Percentiles rank a stretch among this genome's conserved stretches.
These are phyloP conservation scores for Pholiota conissans DNA, from an alignment of 768 basidiomycete genomes.

Conservation along the genomic window DNA sequence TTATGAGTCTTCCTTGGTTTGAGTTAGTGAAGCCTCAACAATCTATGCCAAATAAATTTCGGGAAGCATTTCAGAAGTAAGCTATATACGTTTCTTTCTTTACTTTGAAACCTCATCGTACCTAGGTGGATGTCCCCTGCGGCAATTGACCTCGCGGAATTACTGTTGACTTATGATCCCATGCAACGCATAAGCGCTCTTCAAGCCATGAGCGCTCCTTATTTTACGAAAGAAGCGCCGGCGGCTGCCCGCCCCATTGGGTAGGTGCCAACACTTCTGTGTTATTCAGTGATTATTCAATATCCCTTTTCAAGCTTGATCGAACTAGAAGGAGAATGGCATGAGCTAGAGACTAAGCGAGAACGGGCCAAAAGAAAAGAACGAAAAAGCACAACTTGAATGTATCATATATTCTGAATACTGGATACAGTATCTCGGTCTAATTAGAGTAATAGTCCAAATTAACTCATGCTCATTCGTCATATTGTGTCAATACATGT, in stretches of 20 bases:
- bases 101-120: background rate
- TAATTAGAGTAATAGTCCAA: no score
- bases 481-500: background rate
- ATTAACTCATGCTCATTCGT: background rate
- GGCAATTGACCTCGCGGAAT: constrained; percentile 85
- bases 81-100: constrained; percentile 13
- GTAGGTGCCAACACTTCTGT: constrained; percentile 43
- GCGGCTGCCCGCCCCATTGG: constrained; percentile 70
- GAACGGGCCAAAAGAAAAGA: constrained; percentile 81
- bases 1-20: constrained; percentile 92
- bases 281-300: constrained; percentile 5
- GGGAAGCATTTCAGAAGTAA: constrained; percentile 84
- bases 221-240: constrained; percentile 85
- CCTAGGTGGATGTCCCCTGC: constrained; percentile 83
- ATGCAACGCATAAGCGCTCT: constrained; percentile 69
- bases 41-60: constrained; percentile 69
- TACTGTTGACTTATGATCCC: constrained; percentile 81
- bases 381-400: constrained; percentile 36
- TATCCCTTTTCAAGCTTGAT: constrained; percentile 53
- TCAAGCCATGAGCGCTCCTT: constrained; percentile 79
- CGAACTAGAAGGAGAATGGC: constrained; percentile 91
- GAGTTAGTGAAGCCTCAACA: constrained; percentile 95
- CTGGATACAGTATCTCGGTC: background rate
- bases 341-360: constrained; percentile 93
- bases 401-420: constrained; percentile 4